Evolutionary conservation across 1,284 basidiomycete genomes (phyloP).

Genomic region (Irpex rosettiformis): DNA sequence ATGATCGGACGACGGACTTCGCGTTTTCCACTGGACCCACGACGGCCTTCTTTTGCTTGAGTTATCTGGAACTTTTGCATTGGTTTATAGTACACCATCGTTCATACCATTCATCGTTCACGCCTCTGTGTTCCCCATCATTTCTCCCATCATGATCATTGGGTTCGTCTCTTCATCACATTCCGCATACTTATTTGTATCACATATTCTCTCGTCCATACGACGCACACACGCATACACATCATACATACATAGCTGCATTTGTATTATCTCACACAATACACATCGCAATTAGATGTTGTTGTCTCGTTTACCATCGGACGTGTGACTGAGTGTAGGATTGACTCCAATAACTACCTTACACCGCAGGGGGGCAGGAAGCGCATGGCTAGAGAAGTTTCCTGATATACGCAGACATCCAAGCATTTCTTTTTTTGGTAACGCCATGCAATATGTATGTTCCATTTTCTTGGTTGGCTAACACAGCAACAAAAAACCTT

Average conservation of each 20-base stretch:
- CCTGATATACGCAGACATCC: too few relatives aligned
- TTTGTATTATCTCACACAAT: slow-evolving; percentile 1
- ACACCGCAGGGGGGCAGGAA: too few relatives aligned
- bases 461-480: not conserved
- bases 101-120: not conserved
- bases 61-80: not conserved
- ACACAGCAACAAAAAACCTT: not conserved
- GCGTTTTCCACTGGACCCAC: too few relatives aligned
- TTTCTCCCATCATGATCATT: not conserved
- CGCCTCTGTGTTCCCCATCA: not conserved
- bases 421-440: too few relatives aligned
- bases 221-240: not conserved
- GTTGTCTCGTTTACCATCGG: not conserved
- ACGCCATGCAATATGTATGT: too few relatives aligned
- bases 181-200: slow-evolving; percentile 1
- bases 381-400: too few relatives aligned
- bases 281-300: not conserved
- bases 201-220: slow-evolving; percentile 1
- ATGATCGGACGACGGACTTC: slow-evolving; percentile 4
- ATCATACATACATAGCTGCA: slow-evolving; percentile 1
- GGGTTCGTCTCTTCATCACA: not conserved
- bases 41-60: not conserved
- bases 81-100: not conserved
- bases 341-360: too few relatives aligned
- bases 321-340: too few relatives aligned